Evolutionary conservation across 2,329 filamentous ascomycete species (phyloP).

Genomic region (Diaporthe citri): DNA sequence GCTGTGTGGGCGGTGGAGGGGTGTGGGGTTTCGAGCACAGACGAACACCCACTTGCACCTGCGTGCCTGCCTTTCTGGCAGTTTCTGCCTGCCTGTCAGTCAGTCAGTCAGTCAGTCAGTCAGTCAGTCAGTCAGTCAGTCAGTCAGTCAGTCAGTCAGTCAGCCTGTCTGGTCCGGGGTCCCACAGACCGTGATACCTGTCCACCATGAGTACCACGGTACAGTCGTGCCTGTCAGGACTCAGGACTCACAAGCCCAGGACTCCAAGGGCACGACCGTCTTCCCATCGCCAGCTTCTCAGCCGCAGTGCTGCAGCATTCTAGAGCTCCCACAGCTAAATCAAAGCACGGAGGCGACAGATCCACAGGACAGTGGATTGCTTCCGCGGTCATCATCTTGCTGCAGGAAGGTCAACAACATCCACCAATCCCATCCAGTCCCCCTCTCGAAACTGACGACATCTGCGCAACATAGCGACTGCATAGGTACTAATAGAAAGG

Average conservation of each 20-base stretch:
- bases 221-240: slow-evolving; percentile 2
- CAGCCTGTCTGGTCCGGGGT: not conserved
- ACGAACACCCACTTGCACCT: not conserved
- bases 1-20: slow-evolving; percentile 13
- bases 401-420: not conserved
- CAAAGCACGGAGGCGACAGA: not conserved
- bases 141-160: no score
- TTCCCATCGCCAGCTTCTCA: not conserved
- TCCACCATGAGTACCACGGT: not conserved
- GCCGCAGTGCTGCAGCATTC: not conserved
- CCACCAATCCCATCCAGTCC: slow-evolving; percentile 8
- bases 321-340: not conserved
- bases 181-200: not conserved
- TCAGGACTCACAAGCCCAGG: not conserved
- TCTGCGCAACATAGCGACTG: not conserved
- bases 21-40: slow-evolving; percentile 13
- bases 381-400: not conserved
- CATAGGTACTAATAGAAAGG: no score
- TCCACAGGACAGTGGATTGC: slow-evolving; percentile 7
- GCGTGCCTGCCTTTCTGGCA: not conserved
- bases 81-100: not conserved
- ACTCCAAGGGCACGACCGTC: not conserved
- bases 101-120: not conserved
- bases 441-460: slow-evolving; percentile 7
- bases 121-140: no score